Conservation (phyloP, 345 rosid genomes). For the Gossypium stocksii region DNA sequence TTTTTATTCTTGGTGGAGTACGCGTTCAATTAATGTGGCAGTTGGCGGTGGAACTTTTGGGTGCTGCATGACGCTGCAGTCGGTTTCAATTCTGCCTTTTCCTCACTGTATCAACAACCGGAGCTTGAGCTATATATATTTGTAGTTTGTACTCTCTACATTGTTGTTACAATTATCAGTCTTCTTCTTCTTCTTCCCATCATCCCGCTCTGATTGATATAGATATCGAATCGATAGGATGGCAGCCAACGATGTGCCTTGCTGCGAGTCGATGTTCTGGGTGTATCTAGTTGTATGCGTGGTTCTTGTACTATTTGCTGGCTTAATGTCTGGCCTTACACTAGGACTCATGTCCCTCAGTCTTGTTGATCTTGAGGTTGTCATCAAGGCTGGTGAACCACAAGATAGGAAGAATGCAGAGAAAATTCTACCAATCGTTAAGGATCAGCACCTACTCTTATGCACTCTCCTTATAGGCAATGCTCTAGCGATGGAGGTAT, state of each 20-base stretch:
- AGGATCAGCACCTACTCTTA: slow-evolving; percentile 73
- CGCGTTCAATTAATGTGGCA: not conserved
- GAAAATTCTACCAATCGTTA: slow-evolving; percentile 77
- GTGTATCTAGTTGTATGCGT: slow-evolving; percentile 48
- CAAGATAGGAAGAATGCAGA: slow-evolving; percentile 68
- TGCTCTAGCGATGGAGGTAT: slow-evolving; percentile 87
- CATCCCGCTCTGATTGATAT: not conserved
- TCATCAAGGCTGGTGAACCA: slow-evolving; percentile 71
- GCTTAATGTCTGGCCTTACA: slow-evolving; percentile 90
- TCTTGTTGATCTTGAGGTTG: slow-evolving; percentile 79
- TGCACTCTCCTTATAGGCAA: slow-evolving; percentile 88
- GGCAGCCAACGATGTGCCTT: slow-evolving; percentile 91
- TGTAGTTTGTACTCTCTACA: not conserved
- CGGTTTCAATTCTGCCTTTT: slow-evolving; percentile 20
- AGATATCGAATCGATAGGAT: slow-evolving; percentile 19
- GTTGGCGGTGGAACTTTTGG: slow-evolving; percentile 13
- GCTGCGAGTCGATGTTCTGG: slow-evolving; percentile 88
- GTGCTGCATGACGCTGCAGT: slow-evolving; percentile 27
- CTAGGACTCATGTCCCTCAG: slow-evolving; percentile 92
- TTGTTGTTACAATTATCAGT: not conserved
- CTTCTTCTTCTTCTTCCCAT: not conserved
- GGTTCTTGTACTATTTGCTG: slow-evolving; percentile 65
- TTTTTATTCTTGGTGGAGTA: not conserved
- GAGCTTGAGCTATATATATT: not conserved
- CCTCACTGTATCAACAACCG: not conserved